Percentiles rank a stretch among this genome's conserved stretches.
phyloP scores from a whole-genome alignment of 495 filamentous ascomycete species.

The Pyrenopolyporus hunteri region DNA sequence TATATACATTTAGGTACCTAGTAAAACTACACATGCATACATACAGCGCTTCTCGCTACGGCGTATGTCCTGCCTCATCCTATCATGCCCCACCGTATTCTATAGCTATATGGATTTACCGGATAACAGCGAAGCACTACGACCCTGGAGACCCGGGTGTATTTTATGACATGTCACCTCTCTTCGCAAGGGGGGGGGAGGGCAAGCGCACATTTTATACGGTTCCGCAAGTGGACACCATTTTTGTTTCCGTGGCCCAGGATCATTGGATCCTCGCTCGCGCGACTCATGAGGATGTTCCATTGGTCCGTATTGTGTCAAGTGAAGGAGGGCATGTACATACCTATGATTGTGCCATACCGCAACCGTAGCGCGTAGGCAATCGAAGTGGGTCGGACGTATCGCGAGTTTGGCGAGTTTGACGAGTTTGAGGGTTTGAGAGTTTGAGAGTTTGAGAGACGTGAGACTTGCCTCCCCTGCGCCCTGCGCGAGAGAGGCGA shows the following conservation, averaged over 20 bases:
- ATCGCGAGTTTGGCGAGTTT: too few relatives aligned
- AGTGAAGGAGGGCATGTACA: slow-evolving; percentile 3
- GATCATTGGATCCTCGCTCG: slow-evolving; percentile 42
- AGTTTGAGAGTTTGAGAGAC: slow-evolving; percentile 6
- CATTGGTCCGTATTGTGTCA: too few relatives aligned
- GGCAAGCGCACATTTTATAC: slow-evolving; percentile 23
- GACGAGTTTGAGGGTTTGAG: slow-evolving; percentile 13
- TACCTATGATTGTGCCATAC: slow-evolving; percentile 11
- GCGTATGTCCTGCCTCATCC: slow-evolving; percentile 13
- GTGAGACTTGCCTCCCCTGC: too few relatives aligned
- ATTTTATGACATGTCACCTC: slow-evolving; percentile 34
- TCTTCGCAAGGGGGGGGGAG: slow-evolving; percentile 22
- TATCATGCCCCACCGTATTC: slow-evolving; percentile 22
- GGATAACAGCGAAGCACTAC: slow-evolving; percentile 24
- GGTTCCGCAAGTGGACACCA: slow-evolving; percentile 39
- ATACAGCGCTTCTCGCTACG: slow-evolving; percentile 33
- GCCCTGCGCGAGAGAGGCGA: not conserved
- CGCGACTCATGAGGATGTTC: slow-evolving; percentile 27
- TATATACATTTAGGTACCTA: too few relatives aligned
- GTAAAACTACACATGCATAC: too few relatives aligned
- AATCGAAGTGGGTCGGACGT: slow-evolving; percentile 3
- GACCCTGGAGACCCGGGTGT: slow-evolving; percentile 23
- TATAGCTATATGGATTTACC: slow-evolving; percentile 15
- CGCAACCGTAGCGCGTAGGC: slow-evolving; percentile 1
- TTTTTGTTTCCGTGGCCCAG: slow-evolving; percentile 42